Conservation (phyloP, 768 basidiomycete genomes). For the Lentinula raphanica region DNA sequence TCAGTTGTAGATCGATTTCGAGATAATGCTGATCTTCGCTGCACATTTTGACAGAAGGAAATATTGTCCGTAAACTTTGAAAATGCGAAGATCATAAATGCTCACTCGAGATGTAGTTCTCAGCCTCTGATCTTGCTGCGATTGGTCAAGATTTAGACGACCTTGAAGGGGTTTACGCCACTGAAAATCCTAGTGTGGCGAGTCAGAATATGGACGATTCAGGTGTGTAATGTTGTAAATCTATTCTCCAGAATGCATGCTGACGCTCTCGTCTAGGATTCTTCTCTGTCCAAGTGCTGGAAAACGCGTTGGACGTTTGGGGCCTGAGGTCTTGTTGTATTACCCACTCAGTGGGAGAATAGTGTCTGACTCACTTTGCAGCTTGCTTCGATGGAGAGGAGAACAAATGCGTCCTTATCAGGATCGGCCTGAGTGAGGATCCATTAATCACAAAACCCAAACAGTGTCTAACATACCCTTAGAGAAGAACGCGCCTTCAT, state of each 20-base stretch:
- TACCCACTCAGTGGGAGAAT: conserved; percentile 6
- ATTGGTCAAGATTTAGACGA: conserved; percentile 66
- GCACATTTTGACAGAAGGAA: conserved; percentile 28
- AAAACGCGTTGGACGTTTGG: conserved; percentile 81
- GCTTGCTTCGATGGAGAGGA: conserved; percentile 80
- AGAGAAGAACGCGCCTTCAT: conserved; percentile 86
- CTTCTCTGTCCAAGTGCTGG: conserved; percentile 88
- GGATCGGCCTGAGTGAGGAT: conserved; percentile 66
- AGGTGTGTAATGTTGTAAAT: conserved; percentile 41
- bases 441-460: neutral
- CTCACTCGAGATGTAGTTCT: conserved; percentile 46
- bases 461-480: neutral
- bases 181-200: conserved; percentile 33
- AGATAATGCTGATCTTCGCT: neutral
- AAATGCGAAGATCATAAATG: neutral
- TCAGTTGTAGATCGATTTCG: neutral
- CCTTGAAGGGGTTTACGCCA: conserved; percentile 58
- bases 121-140: conserved; percentile 70
- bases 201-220: conserved; percentile 92
- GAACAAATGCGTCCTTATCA: conserved; percentile 78
- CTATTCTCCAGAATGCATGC: neutral
- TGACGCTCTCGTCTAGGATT: conserved; percentile 50
- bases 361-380: conserved; percentile 21
- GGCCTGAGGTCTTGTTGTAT: conserved; percentile 55
- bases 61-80: conserved; percentile 31